Evolutionary conservation across 2,329 filamentous ascomycete species (phyloP).

Genomic region (Tolypocladium ovalisporum): DNA sequence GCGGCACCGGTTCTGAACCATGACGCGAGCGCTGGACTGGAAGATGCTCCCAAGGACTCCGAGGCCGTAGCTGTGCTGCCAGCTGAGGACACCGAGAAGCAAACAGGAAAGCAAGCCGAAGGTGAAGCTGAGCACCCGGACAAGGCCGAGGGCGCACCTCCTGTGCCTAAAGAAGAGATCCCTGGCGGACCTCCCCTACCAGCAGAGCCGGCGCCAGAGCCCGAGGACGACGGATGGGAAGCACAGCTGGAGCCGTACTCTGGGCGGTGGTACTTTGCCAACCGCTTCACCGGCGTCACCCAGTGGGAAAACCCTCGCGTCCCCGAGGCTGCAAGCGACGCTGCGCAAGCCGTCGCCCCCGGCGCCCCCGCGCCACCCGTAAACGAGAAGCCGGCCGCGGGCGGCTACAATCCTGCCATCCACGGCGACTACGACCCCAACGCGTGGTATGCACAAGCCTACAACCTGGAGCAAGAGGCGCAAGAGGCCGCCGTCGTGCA

Average conservation of each 20-base stretch:
- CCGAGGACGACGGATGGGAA: constrained; percentile 70
- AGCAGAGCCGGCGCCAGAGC: constrained; percentile 31
- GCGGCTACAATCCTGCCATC: constrained; percentile 90
- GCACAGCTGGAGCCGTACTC: constrained; percentile 61
- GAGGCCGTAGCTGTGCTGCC: constrained; percentile 1
- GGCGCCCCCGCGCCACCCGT: constrained; percentile 21
- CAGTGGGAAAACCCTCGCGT: constrained; percentile 86
- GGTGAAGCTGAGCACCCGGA: constrained; percentile 2
- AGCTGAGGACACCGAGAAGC: neutral
- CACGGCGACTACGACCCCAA: constrained; percentile 95
- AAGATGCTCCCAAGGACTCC: neutral
- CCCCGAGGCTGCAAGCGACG: constrained; percentile 27
- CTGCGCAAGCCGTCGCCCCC: constrained; percentile 11
- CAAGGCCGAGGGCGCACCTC: constrained; percentile 15
- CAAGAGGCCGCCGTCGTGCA: constrained; percentile 13
- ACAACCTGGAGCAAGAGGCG: constrained; percentile 24
- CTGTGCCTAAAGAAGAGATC: constrained; percentile 23
- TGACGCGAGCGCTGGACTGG: neutral
- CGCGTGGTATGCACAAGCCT: constrained; percentile 75
- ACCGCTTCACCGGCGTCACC: constrained; percentile 61
- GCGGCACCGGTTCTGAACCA: neutral
- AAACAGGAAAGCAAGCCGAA: neutral
- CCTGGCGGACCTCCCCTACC: constrained; percentile 27
- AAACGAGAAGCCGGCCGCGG: constrained; percentile 35
- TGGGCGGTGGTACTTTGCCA: constrained; percentile 74